Percentiles rank a stretch among this genome's conserved stretches.
These are phyloP conservation scores for Candida coquimbonensis DNA, from an alignment of 805 yeast species.

Conservation along the genomic window DNA sequence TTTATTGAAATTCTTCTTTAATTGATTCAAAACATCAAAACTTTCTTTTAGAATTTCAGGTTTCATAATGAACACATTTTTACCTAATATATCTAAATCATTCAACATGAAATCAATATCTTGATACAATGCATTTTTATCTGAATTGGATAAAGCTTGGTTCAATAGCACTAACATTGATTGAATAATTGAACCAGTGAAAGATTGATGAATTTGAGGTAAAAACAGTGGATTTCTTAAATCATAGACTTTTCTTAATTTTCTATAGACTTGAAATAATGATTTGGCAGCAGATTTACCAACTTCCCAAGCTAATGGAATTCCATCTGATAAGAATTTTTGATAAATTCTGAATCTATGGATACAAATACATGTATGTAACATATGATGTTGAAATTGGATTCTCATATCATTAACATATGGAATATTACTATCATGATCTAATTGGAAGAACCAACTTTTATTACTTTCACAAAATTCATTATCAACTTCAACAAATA, in stretches of 20 bases:
- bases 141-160: conserved; percentile 12
- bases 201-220: conserved; percentile 27
- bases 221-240: conserved; percentile 22
- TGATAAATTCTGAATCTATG: conserved; percentile 26
- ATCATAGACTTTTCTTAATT: conserved; percentile 18
- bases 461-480: conserved; percentile 18
- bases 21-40: conserved; percentile 21
- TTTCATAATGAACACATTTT: conserved; percentile 19
- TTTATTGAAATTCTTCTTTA: conserved; percentile 20
- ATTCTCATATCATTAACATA: conserved; percentile 18
- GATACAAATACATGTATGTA: conserved; percentile 26
- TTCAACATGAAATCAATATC: conserved; percentile 23
- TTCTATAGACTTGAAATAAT: conserved; percentile 23
- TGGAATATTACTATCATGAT: conserved; percentile 19
- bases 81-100: conserved; percentile 20
- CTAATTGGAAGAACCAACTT: conserved; percentile 23
- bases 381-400: conserved; percentile 25
- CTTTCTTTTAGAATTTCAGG: conserved; percentile 24
- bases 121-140: conserved; percentile 16
- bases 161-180: conserved; percentile 24
- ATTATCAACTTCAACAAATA: conserved; percentile 23
- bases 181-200: conserved; percentile 27
- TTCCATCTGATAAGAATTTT: conserved; percentile 19
- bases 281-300: conserved; percentile 21
- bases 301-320: conserved; percentile 25